Base-by-base conservation (phyloP, 106 monocot genomes). In the Allium fistulosum region DNA sequence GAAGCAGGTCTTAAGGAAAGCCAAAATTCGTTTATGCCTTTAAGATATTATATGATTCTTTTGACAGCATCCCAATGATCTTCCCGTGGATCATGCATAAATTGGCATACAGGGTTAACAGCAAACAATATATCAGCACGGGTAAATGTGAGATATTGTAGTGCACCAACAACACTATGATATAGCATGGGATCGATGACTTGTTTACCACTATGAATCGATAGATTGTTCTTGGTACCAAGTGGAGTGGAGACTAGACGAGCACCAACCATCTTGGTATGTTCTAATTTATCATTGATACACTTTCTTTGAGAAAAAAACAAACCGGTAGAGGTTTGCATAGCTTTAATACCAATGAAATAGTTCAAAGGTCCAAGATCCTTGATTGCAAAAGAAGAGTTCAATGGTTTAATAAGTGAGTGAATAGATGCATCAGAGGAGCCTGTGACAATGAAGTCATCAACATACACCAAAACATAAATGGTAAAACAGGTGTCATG, bases 131-230 rank as follows among this genome's bases (percentile, higher is more conserved):
- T 46, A 49, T 72, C 72, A 3, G 62, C 62, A 12, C 48, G 45
- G 27, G 72, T 72, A 7, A 72, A 10, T 9, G 62, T 62, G 5
- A 61, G 16, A 17, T 72, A 72, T 50, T 72, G 47, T n/a, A 72
- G 11, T 3, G 72, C 72, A 16, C 60, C 72, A 14, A 72, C 62
- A 7, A 62, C 14, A 48, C 72, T 37, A 3, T 26, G 7, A 48
- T 61, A 63, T 12, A 13, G 13, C 13, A 2, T 58, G 13, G 13
- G 9, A n/a, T 58, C 9, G 0, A 11, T 7, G 17, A n/a, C 13
- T 13, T 7, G 2, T 6, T 13, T 14, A 58, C 11, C 58, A 58
- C 6, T 2, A 58, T 10, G 6, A 14, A 14, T 13, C 6, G 6
- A 17, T 6, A 58, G 58, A 0, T 10, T 8, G 17, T 13, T 17